phyloP scores from a whole-genome alignment of 2,329 filamentous ascomycete genomes.

The Botryosphaeria dothidea region DNA sequence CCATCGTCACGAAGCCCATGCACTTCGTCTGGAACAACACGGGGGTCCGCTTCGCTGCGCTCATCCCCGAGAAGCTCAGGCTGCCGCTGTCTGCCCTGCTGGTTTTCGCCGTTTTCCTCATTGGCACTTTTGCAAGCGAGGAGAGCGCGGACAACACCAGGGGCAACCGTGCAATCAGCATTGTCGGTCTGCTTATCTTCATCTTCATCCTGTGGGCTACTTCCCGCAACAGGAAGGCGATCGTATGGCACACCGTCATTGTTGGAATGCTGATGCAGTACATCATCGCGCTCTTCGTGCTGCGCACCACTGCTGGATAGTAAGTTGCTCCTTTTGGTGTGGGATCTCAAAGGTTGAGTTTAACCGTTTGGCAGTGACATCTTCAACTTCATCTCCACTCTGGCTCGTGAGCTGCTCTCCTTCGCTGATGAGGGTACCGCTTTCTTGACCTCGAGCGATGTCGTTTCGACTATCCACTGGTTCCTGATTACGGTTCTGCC shows the following conservation, averaged over 20 bases:
- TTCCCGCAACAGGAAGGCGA: constrained; percentile 65
- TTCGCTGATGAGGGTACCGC: constrained; percentile 72
- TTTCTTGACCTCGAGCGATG: constrained; percentile 63
- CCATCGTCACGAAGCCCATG: constrained; percentile 66
- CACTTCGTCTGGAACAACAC: constrained; percentile 68
- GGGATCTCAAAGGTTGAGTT: background rate
- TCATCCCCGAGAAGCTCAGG: constrained; percentile 68
- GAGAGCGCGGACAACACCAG: constrained; percentile 76
- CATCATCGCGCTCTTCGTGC: constrained; percentile 83
- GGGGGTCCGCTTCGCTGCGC: constrained; percentile 56
- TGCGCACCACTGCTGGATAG: constrained; percentile 75
- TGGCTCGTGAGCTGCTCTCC: constrained; percentile 72
- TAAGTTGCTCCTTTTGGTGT: background rate
- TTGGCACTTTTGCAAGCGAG: constrained; percentile 73
- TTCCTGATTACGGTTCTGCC: constrained; percentile 83
- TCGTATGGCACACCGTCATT: constrained; percentile 62
- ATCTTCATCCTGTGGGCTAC: constrained; percentile 67
- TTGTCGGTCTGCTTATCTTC: constrained; percentile 76
- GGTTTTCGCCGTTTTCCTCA: constrained; percentile 70
- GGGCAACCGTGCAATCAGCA: constrained; percentile 74
- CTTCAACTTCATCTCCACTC: constrained; percentile 81
- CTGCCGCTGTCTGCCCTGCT: constrained; percentile 63
- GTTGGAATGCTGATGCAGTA: constrained; percentile 88
- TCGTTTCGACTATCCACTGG: constrained; percentile 50
- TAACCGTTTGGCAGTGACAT: constrained; percentile 60